Base-by-base conservation (phyloP, 2,329 filamentous ascomycete genomes). In the Aphanoascus verrucosus region DNA sequence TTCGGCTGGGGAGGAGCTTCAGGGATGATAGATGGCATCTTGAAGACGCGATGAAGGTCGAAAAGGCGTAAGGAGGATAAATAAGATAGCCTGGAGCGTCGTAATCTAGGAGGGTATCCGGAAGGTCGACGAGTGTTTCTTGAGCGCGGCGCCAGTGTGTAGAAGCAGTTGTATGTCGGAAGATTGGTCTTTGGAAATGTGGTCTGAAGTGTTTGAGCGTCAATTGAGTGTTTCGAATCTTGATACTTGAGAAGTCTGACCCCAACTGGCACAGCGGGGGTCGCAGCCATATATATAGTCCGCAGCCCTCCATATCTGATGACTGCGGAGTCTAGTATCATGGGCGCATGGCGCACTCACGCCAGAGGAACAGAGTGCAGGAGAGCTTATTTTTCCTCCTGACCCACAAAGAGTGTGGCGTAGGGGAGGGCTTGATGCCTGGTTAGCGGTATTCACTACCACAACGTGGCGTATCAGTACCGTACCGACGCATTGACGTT, bases 1-100 rank as follows among this genome's bases (percentile, higher is more conserved):
- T 53, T 60, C 51, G 19, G 52, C 53, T 40, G 48, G 56, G 60
- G 49, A 63, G 28, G 15, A 15, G n/a, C 9, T 17, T 34, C n/a
- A 61, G 58, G 58, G 46, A 55, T 37, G 48, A 57, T 17, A 19
- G 54, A 58, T 48, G 58, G 58, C 58, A 61, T 84, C 83, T 61
- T 90, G 54, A 44, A 35, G 1, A 28, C 15, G 20, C 23, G 35
- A 19, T 19, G 15, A 11, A 9, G 35, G 14, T 19, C 19, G 8
- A 37, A 37, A 37, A 12, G n/a, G 35, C 15, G 38, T 19, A 14
- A 12, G 7, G 15, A 15, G 6, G 38, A 41, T 14, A 41, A n/a
- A 17, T 37, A 12, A 3, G 12, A 37, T 37, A n/a, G 35, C 3
- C 11, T n/a, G n/a, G 35, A 12, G n/a, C 14, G 40, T 19, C 40